Evolutionary conservation across 2,329 filamentous ascomycete genomes (phyloP).

Genomic region (Ophiocordyceps unilateralis): DNA sequence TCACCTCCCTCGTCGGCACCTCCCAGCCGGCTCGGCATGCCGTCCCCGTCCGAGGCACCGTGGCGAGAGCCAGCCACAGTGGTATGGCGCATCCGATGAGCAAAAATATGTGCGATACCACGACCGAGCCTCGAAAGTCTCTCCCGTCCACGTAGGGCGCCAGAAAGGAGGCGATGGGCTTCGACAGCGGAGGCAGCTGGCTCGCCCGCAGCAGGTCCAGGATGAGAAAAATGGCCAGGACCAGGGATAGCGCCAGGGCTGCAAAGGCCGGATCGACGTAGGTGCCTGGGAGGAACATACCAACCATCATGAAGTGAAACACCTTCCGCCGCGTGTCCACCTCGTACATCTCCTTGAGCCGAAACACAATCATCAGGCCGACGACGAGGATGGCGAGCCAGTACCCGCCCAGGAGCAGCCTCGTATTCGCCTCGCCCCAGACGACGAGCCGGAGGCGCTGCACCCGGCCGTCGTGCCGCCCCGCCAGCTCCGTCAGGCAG

Average conservation of each 20-base stretch:
- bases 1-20: conserved; percentile 53
- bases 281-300: conserved; percentile 77
- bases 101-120: conserved; percentile 91
- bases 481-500: conserved; percentile 40
- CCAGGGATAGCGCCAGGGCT: conserved; percentile 60
- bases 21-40: conserved; percentile 58
- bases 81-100: conserved; percentile 91
- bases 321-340: conserved; percentile 94
- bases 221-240: conserved; percentile 71
- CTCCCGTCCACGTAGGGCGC: conserved; percentile 89
- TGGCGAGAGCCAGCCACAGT: conserved; percentile 72
- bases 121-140: conserved; percentile 82
- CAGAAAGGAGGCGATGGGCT: conserved; percentile 70
- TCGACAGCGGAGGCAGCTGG: conserved; percentile 77
- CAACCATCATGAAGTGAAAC: conserved; percentile 97
- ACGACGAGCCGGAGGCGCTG: conserved; percentile 45
- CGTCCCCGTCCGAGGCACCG: conserved; percentile 38
- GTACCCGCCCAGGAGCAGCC: conserved; percentile 61
- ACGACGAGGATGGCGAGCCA: conserved; percentile 51
- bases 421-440: conserved; percentile 63
- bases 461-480: conserved; percentile 34
- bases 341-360: conserved; percentile 60
- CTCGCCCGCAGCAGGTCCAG: conserved; percentile 81
- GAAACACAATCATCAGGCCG: conserved; percentile 60
- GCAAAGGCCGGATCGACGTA: conserved; percentile 77